These are phyloP conservation scores for Fusarium succisae DNA, from an alignment of 2,329 filamentous ascomycete species.

Conservation along the genomic window DNA sequence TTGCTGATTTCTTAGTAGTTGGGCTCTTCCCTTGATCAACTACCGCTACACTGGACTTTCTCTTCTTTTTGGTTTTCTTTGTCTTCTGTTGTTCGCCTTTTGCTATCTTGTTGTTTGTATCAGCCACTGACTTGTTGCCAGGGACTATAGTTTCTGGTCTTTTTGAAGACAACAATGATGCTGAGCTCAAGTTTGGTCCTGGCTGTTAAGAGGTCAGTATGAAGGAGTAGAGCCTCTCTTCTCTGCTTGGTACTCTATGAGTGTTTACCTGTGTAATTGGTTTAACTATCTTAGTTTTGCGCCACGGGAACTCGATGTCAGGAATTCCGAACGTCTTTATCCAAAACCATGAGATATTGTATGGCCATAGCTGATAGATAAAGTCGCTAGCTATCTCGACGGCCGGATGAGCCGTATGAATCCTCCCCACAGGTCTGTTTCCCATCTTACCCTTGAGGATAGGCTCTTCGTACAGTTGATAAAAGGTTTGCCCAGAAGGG, in stretches of 20 bases:
- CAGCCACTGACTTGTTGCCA: background rate
- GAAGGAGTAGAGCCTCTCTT: background rate
- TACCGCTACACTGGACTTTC: rapidly evolving
- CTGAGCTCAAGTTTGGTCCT: background rate
- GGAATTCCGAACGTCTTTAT: background rate
- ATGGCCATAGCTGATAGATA: conserved; percentile 30
- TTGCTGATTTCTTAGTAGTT: background rate
- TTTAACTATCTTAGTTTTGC: background rate
- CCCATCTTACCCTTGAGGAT: conserved; percentile 24
- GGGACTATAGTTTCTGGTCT: background rate
- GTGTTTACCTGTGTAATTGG: background rate
- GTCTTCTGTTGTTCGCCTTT: background rate
- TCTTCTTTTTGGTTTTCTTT: background rate
- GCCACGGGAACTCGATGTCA: background rate
- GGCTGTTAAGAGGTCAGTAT: background rate
- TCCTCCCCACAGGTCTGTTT: background rate
- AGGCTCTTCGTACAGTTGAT: conserved; percentile 27
- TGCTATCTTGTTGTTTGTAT: background rate
- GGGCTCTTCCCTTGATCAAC: background rate
- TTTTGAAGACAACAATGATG: background rate
- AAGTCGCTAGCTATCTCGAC: background rate
- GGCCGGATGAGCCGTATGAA: conserved; percentile 1
- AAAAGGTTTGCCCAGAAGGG: conserved; percentile 15
- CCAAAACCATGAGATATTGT: conserved; percentile 6
- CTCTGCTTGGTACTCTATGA: background rate